Evolutionary conservation across 768 basidiomycete genomes (phyloP), one percentile per base, ranked within the genome.

Genomic region (Daedalea quercina): DNA sequence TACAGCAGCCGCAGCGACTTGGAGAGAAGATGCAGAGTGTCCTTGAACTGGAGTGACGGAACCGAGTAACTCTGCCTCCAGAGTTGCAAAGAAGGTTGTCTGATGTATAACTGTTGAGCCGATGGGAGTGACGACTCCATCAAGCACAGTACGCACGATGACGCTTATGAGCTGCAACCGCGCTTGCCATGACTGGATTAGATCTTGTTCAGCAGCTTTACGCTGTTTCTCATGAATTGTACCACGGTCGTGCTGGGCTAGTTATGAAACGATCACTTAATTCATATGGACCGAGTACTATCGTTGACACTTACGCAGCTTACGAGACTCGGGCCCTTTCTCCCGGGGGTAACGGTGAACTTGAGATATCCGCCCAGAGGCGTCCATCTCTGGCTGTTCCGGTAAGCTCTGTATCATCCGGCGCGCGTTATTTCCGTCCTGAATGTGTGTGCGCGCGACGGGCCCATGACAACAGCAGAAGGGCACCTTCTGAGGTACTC

Each of bases 81-180:
- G 76, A 0, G 80, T 75, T 1, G 81, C 82, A 51, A 83, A 82
- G 63, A 83, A 83, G 0, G 81, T 83, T 0, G 81, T 80, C 81
- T 83, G 54, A n/a, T n/a, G 15, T 35, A 8, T 35, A 35, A 9
- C 34, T 9, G 34, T 17, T 9, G 17, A 9, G 34, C 34, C 7
- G 20, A 19, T 1, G 23, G 28, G 26, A 12, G 33, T 28, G 41
- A 35, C 17, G 17, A 35, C 34, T 17, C 34, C 9, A 35, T 35
- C 8, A 35, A 35, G 34, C n/a, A n/a, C 17, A 35, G 11, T 20
- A 68, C 79, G 60, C 44, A 80, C 81, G 47, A 82, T 80, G 25
- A 84, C 73, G 40, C 73, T 76, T 63, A 84, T 81, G 9, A 83
- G 67, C 65, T 82, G 79, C 41, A 83, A 70, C 40, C 81, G 70